These are phyloP conservation scores for Fusarium sarcochroum DNA, from an alignment of 2,329 filamentous ascomycete species.

Conservation along the genomic window DNA sequence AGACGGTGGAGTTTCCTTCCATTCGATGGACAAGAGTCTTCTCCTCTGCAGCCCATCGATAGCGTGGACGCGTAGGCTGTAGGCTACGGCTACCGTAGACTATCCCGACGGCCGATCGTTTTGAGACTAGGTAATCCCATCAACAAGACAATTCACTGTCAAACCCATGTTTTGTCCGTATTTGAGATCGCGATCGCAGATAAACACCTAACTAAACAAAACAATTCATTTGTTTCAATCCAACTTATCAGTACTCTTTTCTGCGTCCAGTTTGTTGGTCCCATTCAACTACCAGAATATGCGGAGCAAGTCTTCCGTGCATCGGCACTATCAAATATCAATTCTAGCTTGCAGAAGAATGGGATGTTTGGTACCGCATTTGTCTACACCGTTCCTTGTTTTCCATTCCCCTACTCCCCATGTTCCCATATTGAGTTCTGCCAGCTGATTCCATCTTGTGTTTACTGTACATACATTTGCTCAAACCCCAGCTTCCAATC, in stretches of 20 bases:
- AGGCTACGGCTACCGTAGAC: conserved; percentile 18
- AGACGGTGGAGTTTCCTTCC: conserved; percentile 22
- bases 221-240: conserved; percentile 22
- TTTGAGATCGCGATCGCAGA: conserved; percentile 35
- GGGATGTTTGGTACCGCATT: conserved; percentile 27
- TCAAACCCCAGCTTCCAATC: conserved; percentile 21
- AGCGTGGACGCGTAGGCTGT: conserved; percentile 36
- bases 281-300: background rate
- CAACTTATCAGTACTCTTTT: conserved; percentile 3
- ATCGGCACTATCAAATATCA: conserved; percentile 23
- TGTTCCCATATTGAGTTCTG: conserved; percentile 5
- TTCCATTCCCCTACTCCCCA: conserved; percentile 23
- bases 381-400: conserved; percentile 35
- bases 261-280: background rate
- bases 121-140: conserved; percentile 36
- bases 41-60: conserved; percentile 26
- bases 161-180: conserved; percentile 29
- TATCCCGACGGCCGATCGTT: conserved; percentile 14
- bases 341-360: conserved; percentile 11
- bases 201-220: conserved; percentile 13
- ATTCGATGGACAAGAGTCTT: conserved; percentile 19
- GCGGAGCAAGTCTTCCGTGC: conserved; percentile 37
- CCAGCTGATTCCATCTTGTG: conserved; percentile 11
- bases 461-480: conserved; percentile 4
- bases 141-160: conserved; percentile 28